phyloP scores from a whole-genome alignment of 202 grass and related monocot species.

The Digitaria exilis region DNA sequence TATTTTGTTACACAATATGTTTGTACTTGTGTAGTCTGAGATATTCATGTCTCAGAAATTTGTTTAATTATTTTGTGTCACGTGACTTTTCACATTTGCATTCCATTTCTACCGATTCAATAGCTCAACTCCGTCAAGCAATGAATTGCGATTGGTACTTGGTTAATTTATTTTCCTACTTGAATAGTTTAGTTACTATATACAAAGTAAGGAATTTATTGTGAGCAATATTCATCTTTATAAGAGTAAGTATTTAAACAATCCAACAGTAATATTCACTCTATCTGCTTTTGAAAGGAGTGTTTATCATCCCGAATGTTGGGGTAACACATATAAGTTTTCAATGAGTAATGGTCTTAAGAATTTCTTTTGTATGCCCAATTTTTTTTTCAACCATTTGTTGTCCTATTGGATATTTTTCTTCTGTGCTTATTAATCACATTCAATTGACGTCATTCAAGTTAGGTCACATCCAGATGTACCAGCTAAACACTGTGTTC shows the following conservation, averaged over 20 bases:
- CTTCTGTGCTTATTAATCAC: slow-evolving; percentile 1
- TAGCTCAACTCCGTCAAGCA: background rate
- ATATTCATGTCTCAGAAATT: background rate
- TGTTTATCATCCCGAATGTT: background rate
- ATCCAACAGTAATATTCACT: slow-evolving; percentile 1
- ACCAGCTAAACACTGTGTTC: background rate
- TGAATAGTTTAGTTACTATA: background rate
- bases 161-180: slow-evolving; percentile 5
- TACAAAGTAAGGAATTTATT: background rate
- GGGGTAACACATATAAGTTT: background rate
- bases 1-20: background rate
- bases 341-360: background rate
- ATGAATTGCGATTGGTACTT: no score
- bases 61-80: slow-evolving; percentile 11
- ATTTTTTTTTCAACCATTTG: background rate
- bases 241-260: background rate
- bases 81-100: background rate
- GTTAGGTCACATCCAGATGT: slow-evolving; percentile 2
- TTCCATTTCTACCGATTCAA: slow-evolving; percentile 3
- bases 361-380: background rate
- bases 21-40: slow-evolving; percentile 3
- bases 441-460: background rate
- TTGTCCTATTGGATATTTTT: slow-evolving; percentile 17
- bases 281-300: background rate
- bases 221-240: background rate